Evolutionary conservation across 176 grass and related monocot genomes (phyloP).

Genomic region (Ensete glaucum): DNA sequence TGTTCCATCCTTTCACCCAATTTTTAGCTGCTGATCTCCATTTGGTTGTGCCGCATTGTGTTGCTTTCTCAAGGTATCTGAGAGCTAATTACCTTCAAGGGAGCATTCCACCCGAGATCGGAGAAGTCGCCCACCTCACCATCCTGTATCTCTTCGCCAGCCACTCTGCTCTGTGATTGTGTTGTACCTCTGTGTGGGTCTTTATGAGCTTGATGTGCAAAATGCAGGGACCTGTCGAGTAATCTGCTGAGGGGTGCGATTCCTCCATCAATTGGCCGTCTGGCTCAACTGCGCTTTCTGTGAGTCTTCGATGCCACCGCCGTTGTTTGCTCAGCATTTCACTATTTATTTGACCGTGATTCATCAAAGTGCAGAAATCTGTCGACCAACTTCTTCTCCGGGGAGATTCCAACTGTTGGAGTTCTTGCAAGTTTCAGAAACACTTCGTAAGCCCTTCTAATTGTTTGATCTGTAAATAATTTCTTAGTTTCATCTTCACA

Average conservation of each 20-base stretch:
- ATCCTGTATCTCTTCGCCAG: constrained; percentile 51
- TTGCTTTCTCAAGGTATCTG: constrained; percentile 44
- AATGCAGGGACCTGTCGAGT: constrained; percentile 75
- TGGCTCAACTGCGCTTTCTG: constrained; percentile 63
- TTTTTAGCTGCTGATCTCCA: too few relatives aligned
- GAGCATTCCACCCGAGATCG: constrained; percentile 73
- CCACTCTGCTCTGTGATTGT: not conserved
- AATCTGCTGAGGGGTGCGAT: constrained; percentile 73
- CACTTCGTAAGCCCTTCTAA: constrained; percentile 61
- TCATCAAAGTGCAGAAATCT: constrained; percentile 38
- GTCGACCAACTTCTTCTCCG: constrained; percentile 94
- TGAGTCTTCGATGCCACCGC: constrained; percentile 19
- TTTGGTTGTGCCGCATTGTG: not conserved
- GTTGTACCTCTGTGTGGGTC: not conserved
- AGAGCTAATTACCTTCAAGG: constrained; percentile 98
- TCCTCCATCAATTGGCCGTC: constrained; percentile 63
- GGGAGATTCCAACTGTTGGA: constrained; percentile 76
- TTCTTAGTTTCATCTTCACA: not conserved
- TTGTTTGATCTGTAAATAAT: not conserved
- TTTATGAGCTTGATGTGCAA: not conserved
- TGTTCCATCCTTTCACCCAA: not conserved
- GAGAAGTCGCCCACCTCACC: constrained; percentile 59
- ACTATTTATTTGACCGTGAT: not conserved
- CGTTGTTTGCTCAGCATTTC: not conserved
- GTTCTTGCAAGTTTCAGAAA: constrained; percentile 82